phyloP scores from a whole-genome alignment of 2,329 filamentous ascomycete species.

The Parafenestella ontariensis region DNA sequence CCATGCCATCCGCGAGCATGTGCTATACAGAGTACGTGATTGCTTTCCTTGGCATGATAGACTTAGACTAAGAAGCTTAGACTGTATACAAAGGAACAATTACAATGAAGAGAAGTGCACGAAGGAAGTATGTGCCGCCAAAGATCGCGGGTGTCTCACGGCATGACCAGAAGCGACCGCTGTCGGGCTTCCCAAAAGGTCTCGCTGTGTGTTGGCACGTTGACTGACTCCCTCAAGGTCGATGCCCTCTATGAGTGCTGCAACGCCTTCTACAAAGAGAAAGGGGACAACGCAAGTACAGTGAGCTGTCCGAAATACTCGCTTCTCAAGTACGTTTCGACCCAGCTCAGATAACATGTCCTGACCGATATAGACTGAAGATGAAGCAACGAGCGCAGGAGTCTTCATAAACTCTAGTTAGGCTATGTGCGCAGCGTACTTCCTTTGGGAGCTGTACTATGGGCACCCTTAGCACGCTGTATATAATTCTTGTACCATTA shows the following conservation, averaged over 20 bases:
- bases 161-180: background rate
- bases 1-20: slow-evolving; percentile 89
- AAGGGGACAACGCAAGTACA: slow-evolving; percentile 77
- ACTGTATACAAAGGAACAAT: slow-evolving; percentile 81
- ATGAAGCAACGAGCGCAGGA: slow-evolving; percentile 74
- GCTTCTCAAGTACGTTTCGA: slow-evolving; percentile 64
- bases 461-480: background rate
- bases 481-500: background rate
- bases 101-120: slow-evolving; percentile 88
- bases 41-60: background rate
- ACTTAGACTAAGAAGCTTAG: slow-evolving; percentile 53
- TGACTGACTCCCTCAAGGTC: slow-evolving; percentile 59
- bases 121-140: slow-evolving; percentile 49
- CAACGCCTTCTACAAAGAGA: slow-evolving; percentile 80
- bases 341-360: background rate
- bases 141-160: background rate
- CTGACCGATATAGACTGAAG: slow-evolving; percentile 65
- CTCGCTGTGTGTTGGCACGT: background rate
- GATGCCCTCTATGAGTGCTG: slow-evolving; percentile 94
- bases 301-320: slow-evolving; percentile 85
- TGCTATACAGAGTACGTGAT: slow-evolving; percentile 78
- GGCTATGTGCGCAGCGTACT: background rate
- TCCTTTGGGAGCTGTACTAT: background rate
- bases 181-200: background rate
- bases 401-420: slow-evolving; percentile 7